A percentile compares a stretch with the other conserved stretches of the same genome.
phyloP scores from a whole-genome alignment of 2,329 filamentous ascomycete species.

The Zasmidium citrigriseum region DNA sequence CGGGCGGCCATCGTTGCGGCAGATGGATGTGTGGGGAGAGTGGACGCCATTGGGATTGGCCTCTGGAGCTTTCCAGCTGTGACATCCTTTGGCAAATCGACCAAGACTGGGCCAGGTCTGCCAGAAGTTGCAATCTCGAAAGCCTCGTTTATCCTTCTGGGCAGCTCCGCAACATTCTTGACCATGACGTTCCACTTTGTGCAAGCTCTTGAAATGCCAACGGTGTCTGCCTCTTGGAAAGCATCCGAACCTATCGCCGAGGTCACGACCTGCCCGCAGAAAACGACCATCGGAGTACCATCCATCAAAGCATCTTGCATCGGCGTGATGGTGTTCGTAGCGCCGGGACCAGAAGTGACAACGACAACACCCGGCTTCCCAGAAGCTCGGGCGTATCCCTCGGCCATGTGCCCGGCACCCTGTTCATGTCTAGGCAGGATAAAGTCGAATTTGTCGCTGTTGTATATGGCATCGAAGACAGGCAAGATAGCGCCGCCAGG shows the following conservation, averaged over 20 bases:
- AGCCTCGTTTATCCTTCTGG: constrained; percentile 91
- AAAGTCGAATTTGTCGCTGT: constrained; percentile 95
- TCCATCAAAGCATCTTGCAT: constrained; percentile 96
- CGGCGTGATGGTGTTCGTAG: constrained; percentile 93
- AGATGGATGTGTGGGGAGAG: constrained; percentile 77
- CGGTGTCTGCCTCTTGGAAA: constrained; percentile 94
- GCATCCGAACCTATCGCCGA: constrained; percentile 90
- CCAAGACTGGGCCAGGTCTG: constrained; percentile 88
- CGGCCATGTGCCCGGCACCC: constrained; percentile 97
- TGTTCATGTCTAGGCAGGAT: constrained; percentile 95
- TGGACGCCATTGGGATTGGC: constrained; percentile 77
- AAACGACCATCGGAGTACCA: constrained; percentile 93
- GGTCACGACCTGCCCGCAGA: constrained; percentile 89
- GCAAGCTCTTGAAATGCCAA: constrained; percentile 91
- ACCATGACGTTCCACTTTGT: constrained; percentile 99
- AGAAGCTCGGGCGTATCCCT: constrained; percentile 91
- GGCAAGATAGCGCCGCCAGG: constrained; percentile 95
- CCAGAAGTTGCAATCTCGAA: constrained; percentile 97
- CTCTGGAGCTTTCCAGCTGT: constrained; percentile 80
- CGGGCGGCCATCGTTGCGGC: constrained; percentile 81
- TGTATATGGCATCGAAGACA: constrained; percentile 98
- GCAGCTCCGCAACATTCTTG: constrained; percentile 90
- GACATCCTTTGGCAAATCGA: constrained; percentile 95
- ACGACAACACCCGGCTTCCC: constrained; percentile 94
- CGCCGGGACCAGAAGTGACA: constrained; percentile 93